Conservation (phyloP, 2,329 filamentous ascomycete genomes). For the Aureobasidium melanogenum region DNA sequence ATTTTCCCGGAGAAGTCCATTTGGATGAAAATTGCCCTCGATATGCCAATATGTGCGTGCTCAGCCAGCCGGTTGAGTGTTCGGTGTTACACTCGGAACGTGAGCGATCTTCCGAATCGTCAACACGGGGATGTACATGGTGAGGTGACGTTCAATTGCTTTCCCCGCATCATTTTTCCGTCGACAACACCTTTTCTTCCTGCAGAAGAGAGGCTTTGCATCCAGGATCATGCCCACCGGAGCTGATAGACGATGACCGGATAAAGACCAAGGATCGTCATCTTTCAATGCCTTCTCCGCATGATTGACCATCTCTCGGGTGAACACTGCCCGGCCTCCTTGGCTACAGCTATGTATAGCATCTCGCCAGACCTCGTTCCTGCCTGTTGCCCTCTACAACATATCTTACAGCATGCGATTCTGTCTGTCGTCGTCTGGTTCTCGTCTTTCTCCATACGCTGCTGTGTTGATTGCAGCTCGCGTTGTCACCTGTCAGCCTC, state of each 20-base stretch:
- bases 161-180: slow-evolving; percentile 7
- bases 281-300: neutral
- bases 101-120: neutral
- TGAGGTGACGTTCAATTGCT: neutral
- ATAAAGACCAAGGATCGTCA: neutral
- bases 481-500: neutral
- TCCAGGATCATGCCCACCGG: neutral
- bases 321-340: neutral
- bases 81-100: neutral
- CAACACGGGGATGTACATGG: neutral
- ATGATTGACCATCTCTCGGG: neutral
- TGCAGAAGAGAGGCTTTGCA: neutral
- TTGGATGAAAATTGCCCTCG: too few relatives aligned
- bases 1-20: neutral
- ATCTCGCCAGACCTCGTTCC: neutral
- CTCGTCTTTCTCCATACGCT: neutral
- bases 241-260: neutral
- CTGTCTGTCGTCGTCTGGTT: neutral
- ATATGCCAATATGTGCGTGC: too few relatives aligned
- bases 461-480: neutral
- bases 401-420: neutral
- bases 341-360: neutral
- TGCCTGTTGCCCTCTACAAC: too few relatives aligned
- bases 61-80: too few relatives aligned
- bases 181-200: neutral